These are phyloP conservation scores for Lachancea fermentati DNA, from an alignment of 805 yeast species.

Conservation along the genomic window DNA sequence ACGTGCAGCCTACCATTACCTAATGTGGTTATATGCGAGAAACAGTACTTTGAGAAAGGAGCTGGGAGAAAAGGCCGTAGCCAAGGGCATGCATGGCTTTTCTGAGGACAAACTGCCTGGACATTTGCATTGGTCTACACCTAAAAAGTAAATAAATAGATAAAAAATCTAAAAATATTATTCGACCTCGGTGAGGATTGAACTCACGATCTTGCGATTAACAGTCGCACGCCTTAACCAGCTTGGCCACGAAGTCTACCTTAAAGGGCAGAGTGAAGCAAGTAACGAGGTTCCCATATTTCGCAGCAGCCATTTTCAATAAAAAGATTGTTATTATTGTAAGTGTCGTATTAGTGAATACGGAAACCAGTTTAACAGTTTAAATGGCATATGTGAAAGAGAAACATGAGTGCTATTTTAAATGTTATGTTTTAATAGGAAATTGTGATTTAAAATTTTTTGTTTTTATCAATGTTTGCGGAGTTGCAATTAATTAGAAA, in stretches of 20 bases:
- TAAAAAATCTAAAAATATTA: constrained; percentile 13
- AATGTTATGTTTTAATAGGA: no score
- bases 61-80: constrained; percentile 23
- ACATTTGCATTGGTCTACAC: neutral
- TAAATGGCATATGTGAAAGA: no score
- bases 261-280: neutral
- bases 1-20: constrained; percentile 35
- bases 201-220: constrained; percentile 61
- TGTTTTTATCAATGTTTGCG: no score
- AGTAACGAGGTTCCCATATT: neutral
- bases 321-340: no score
- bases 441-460: no score
- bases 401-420: no score
- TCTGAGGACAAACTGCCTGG: constrained; percentile 1
- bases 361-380: no score
- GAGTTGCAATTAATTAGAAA: no score
- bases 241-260: constrained; percentile 51
- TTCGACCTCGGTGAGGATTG: constrained; percentile 54
- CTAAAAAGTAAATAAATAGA: neutral
- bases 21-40: constrained; percentile 45
- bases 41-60: constrained; percentile 40
- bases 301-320: no score
- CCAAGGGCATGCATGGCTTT: neutral
- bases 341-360: no score
- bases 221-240: constrained; percentile 61